Evolutionary conservation across 768 basidiomycete genomes (phyloP), one percentile per base, ranked within the genome.

Genomic region (Scleroderma citrinum): DNA sequence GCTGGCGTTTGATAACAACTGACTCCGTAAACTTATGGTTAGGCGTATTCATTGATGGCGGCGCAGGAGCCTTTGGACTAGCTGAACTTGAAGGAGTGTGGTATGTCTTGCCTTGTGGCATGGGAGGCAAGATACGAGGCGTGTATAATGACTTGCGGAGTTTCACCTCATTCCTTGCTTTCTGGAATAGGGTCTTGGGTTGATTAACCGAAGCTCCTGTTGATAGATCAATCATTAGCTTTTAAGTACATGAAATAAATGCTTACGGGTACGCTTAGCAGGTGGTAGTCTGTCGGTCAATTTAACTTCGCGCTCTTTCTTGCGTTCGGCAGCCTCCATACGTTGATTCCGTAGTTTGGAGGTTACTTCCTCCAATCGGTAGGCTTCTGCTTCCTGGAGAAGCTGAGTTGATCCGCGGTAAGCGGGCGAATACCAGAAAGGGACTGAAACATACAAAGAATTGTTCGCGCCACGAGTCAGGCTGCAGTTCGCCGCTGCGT

Each of bases 241-340:
- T 52, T 31, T 40, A 59, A 23, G 13, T 17, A 23, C 7, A 12
- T 12, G n/a, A 40, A 39, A 3, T 49, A 29, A 29, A 49, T 7
- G 26, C 46, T 32, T 67, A 47, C 76, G 78, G 30, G 73, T 57
- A 44, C 87, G 83, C 68, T 87, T 89, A 24, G 74, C 56, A 19
- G 80, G 82, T 23, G 85, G 86, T 13, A 85, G 55, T 54, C 71
- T 76, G 64, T 87, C 85, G 16, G 85, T 90, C 46, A 82, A 58
- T 63, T 87, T 89, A 50, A 92, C 77, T 65, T 85, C 82, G 50
- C 81, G 76, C 65, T 85, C 85, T 64, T 76, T 87, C 71, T 85
- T 89, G 54, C 81, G 82, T 60, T 84, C 81, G 32, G 83, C 85
- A 11, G 77, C 83, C 62, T 84, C 81, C 59, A 78, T 73, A 17